Percentiles rank a stretch among this genome's conserved stretches.
Evolutionary conservation across 371 early-diverging fungal species (phyloP).

Genomic region (Circinella minor): DNA sequence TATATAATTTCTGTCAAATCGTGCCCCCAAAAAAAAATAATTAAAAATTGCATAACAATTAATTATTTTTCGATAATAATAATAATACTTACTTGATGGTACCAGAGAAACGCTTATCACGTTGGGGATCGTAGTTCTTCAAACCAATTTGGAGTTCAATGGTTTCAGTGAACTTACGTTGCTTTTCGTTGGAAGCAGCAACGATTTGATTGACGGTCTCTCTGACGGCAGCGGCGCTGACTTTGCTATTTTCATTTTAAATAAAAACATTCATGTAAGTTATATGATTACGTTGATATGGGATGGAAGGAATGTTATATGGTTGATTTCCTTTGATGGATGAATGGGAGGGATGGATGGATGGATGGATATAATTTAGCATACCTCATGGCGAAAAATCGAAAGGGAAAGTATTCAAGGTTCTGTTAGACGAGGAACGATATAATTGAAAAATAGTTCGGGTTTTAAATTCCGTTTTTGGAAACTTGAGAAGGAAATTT

Average conservation of each 20-base stretch:
- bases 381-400: constrained; percentile 15
- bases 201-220: constrained; percentile 75
- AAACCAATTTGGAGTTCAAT: constrained; percentile 98
- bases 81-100: constrained; percentile 73
- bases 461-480: background rate
- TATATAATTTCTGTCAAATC: too few relatives aligned
- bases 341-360: constrained; percentile 14
- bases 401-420: constrained; percentile 10
- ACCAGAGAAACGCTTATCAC: constrained; percentile 99
- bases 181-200: constrained; percentile 82
- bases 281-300: too few relatives aligned
- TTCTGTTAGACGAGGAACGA: background rate
- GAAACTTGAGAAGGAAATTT: background rate
- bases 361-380: constrained; percentile 8
- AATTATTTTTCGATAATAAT: too few relatives aligned
- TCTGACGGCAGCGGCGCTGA: constrained; percentile 89
- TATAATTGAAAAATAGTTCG: background rate
- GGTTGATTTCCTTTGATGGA: constrained; percentile 9
- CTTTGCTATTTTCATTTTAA: constrained; percentile 64
- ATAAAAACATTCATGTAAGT: background rate
- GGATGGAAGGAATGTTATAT: background rate
- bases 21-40: too few relatives aligned
- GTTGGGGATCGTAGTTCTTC: constrained; percentile 99
- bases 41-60: too few relatives aligned
- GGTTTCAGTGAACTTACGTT: constrained; percentile 95